Percentiles rank a stretch among this genome's conserved stretches.
Evolutionary conservation across 1,284 basidiomycete species (phyloP).

Genomic region (Schizophyllum amplum): DNA sequence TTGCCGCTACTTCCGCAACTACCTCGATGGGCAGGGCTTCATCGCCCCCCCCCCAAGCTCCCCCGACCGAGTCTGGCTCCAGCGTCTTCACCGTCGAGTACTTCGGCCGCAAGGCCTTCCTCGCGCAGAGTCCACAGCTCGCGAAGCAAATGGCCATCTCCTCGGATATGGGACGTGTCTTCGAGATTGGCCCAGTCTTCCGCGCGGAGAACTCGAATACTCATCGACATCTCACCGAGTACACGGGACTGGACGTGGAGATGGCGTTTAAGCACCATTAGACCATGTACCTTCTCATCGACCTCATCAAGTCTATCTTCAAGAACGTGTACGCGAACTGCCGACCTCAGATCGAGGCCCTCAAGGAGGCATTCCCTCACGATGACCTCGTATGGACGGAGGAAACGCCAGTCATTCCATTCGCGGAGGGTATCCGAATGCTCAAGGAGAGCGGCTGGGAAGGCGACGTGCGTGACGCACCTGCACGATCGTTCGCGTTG

Average conservation of each 20-base stretch:
- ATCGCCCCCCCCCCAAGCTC: slow-evolving; percentile 96
- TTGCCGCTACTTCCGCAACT: slow-evolving; percentile 84
- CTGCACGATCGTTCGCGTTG: neutral
- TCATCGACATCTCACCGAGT: slow-evolving; percentile 97
- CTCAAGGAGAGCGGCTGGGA: slow-evolving; percentile 64
- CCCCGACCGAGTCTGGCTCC: slow-evolving; percentile 94
- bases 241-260: slow-evolving; percentile 97
- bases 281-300: slow-evolving; percentile 82
- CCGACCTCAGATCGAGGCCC: slow-evolving; percentile 72
- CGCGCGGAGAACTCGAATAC: slow-evolving; percentile 98
- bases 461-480: slow-evolving; percentile 66
- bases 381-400: slow-evolving; percentile 85
- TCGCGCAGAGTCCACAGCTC: slow-evolving; percentile 95
- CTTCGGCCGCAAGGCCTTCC: slow-evolving; percentile 91
- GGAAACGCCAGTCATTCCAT: slow-evolving; percentile 81
- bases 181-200: slow-evolving; percentile 95
- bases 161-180: slow-evolving; percentile 96
- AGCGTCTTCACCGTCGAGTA: slow-evolving; percentile 98
- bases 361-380: slow-evolving; percentile 84
- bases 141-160: slow-evolving; percentile 99
- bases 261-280: slow-evolving; percentile 99
- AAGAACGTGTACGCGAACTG: slow-evolving; percentile 73
- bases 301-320: slow-evolving; percentile 81
- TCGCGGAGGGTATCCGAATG: slow-evolving; percentile 63
- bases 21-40: slow-evolving; percentile 72